phyloP scores from a whole-genome alignment of 305 asterid genomes.

The Petunia hybrid region DNA sequence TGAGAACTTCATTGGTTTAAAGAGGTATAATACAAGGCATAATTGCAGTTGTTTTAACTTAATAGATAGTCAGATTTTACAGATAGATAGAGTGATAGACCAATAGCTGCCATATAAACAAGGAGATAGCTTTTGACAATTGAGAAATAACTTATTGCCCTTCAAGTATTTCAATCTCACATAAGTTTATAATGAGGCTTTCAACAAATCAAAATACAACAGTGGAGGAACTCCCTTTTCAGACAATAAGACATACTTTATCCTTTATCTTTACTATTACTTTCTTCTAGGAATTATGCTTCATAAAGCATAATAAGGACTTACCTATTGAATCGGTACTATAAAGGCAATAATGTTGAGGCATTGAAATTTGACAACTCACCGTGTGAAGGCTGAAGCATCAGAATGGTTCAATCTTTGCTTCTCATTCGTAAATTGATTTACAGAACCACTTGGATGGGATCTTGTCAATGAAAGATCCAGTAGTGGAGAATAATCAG shows the following conservation, averaged over 20 bases:
- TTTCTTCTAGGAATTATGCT: background rate
- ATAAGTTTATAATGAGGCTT: background rate
- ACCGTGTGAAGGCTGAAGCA: slow-evolving; percentile 97
- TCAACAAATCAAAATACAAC: slow-evolving; percentile 2
- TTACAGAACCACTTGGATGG: slow-evolving; percentile 52
- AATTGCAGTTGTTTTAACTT: background rate
- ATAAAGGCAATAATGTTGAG: slow-evolving; percentile 8
- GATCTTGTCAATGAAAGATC: slow-evolving; percentile 83
- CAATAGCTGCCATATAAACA: no score
- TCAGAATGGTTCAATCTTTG: slow-evolving; percentile 75
- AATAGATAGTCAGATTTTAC: background rate
- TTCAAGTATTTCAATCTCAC: background rate
- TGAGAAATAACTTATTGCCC: background rate
- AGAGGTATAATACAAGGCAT: background rate
- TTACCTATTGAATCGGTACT: background rate
- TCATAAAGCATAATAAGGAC: background rate
- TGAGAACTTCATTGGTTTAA: background rate
- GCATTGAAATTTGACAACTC: slow-evolving; percentile 39
- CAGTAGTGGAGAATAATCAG: slow-evolving; percentile 58
- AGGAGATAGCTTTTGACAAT: background rate
- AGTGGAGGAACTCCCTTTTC: background rate
- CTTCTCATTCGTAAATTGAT: slow-evolving; percentile 59
- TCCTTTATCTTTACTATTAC: background rate
- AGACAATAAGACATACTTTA: background rate
- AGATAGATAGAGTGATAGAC: background rate